Evolutionary conservation across 805 yeast species (phyloP).

Genomic region (Hanseniaspora thailandica): DNA sequence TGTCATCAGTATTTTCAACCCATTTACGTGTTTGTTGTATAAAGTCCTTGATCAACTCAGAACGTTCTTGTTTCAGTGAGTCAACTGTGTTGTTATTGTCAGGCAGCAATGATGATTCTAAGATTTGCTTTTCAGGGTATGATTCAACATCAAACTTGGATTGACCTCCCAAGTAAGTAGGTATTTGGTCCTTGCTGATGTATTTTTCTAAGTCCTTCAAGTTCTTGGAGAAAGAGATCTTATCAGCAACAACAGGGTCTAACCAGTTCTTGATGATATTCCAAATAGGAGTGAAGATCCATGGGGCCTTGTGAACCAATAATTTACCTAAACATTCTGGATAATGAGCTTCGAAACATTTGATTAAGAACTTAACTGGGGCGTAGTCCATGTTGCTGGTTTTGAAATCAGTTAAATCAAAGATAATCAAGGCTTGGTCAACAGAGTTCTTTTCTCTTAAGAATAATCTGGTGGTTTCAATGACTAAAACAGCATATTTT

Average conservation of each 20-base stretch:
- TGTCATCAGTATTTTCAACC: conserved; percentile 53
- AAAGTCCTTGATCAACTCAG: conserved; percentile 41
- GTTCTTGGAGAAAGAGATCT: conserved; percentile 70
- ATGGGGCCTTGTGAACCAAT: conserved; percentile 86
- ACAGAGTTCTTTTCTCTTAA: conserved; percentile 48
- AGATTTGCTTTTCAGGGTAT: conserved; percentile 43
- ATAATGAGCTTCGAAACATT: conserved; percentile 88
- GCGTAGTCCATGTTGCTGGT: conserved; percentile 86
- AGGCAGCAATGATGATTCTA: conserved; percentile 35
- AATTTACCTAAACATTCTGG: conserved; percentile 85
- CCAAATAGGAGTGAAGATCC: conserved; percentile 95
- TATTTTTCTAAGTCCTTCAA: conserved; percentile 53
- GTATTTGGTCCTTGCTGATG: conserved; percentile 50
- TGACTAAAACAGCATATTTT: conserved; percentile 57
- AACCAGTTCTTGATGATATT: conserved; percentile 83
- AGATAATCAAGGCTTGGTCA: conserved; percentile 72
- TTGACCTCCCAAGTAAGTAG: conserved; percentile 65
- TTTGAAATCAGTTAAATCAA: conserved; percentile 77
- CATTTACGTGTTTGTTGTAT: conserved; percentile 61
- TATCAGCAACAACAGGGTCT: conserved; percentile 91
- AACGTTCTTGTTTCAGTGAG: conserved; percentile 43
- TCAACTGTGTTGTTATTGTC: conserved; percentile 34
- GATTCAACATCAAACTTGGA: conserved; percentile 43
- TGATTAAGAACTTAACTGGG: conserved; percentile 80
- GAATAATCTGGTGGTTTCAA: conserved; percentile 72